Evolutionary conservation across 345 rosid species (phyloP), one percentile per base, ranked within the genome.

Genomic region (Gossypioides kirkii): DNA sequence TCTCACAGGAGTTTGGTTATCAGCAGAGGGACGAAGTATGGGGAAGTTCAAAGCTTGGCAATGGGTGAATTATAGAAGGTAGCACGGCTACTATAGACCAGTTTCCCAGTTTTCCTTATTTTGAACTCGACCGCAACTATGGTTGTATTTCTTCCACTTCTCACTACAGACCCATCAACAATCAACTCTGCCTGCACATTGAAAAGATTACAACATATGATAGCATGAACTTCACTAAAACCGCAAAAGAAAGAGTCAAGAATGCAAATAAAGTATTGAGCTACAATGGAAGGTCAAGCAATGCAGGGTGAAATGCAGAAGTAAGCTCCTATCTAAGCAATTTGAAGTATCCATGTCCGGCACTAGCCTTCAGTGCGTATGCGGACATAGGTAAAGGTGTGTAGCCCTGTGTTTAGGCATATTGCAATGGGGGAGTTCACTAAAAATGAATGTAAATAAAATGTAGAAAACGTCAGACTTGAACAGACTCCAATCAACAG

Each of bases 91-190:
- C 78, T 67, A 28, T 75, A 86, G 10, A 81, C 79, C 68, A 89
- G 84, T 79, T 86, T 85, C 73, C 70, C 81, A 10, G 89, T 76
- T 46, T 84, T 72, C 74, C 82, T 86, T 77, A 86, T 78, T 77
- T 81, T 91, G 76, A 87, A 88, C 43, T 84, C 90, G 46, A 87
- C 66, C 8, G 78, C 77, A 68, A 91, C 88, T 18, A 86, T 83
- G 3, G 89, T 86, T 74, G 91, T 54, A 69, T 89, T 91, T 74
- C 89, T 91, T 77, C 97, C 97, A n/a, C 88, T 85, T 82, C 88
- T 86, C 69, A 85, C 84, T 18, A 88, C 78, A 9, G 89, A 75
- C 52, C 82, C 97, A 6, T 93, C 89, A 20, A 88, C 83, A 25
- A 82, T 58, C 84, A 89, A 17, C 80, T 81, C 86, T 45, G 72